Conservation (phyloP, 1,139 yeast species). For the Candida tunisiensis region DNA sequence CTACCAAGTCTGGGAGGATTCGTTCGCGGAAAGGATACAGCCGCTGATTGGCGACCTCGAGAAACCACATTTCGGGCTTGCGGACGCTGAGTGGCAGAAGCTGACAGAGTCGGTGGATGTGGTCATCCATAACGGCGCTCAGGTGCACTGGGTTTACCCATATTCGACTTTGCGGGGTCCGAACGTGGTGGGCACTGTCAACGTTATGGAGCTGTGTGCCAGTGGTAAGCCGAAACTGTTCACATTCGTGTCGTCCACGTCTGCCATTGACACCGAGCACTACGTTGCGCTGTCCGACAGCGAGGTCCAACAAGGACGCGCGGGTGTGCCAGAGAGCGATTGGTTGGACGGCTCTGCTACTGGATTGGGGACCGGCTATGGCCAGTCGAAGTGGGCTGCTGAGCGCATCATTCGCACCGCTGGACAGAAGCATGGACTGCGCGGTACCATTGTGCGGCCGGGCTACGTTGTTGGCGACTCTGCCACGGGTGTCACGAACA, state of each 20-base stretch:
- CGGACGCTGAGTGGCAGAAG: conserved; percentile 36
- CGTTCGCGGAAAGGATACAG: conserved; percentile 39
- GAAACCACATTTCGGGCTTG: conserved; percentile 51
- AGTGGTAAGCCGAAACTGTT: conserved; percentile 73
- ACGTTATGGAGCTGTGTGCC: conserved; percentile 64
- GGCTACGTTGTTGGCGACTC: conserved; percentile 91
- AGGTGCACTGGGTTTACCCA: conserved; percentile 98
- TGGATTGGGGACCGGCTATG: conserved; percentile 87
- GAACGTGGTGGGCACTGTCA: conserved; percentile 76
- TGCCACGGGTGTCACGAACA: conserved; percentile 69
- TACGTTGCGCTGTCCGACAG: conserved; percentile 65
- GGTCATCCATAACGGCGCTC: conserved; percentile 90
- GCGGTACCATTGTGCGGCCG: conserved; percentile 85
- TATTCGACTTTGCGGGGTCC: conserved; percentile 83
- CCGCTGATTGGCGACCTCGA: conserved; percentile 78
- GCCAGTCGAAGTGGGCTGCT: conserved; percentile 96
- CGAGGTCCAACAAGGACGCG: conserved; percentile 41
- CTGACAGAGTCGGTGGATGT: conserved; percentile 54
- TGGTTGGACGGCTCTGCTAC: conserved; percentile 61
- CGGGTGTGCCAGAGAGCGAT: conserved; percentile 70
- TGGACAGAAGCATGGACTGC: conserved; percentile 58
- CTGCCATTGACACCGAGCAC: conserved; percentile 74
- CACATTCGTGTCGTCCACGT: conserved; percentile 89
- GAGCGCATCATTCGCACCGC: conserved; percentile 81
- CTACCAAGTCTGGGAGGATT: conserved; percentile 72